These are phyloP conservation scores for Barbarea vulgaris DNA, from an alignment of 345 rosid genomes.

Conservation along the genomic window DNA sequence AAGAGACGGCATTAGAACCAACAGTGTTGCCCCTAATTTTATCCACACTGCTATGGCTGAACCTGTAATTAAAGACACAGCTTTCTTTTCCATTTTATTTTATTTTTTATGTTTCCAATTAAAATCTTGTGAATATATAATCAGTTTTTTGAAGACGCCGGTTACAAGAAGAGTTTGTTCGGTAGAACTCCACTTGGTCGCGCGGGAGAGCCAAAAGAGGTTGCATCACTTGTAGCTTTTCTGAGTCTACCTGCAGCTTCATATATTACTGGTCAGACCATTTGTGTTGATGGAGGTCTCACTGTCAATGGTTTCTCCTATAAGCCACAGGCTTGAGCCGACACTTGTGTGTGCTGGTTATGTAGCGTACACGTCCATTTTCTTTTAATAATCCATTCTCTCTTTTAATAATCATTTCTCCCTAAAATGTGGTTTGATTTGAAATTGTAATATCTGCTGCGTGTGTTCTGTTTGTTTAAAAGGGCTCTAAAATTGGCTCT, in stretches of 20 bases:
- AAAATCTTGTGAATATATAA: background rate
- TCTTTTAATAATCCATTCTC: no score
- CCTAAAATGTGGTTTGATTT: no score
- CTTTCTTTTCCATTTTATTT: background rate
- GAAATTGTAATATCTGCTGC: no score
- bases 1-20: conserved; percentile 5
- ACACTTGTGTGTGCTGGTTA: no score
- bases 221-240: conserved; percentile 25
- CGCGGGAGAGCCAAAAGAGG: conserved; percentile 10
- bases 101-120: no score
- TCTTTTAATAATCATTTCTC: no score
- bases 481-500: no score
- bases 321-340: background rate
- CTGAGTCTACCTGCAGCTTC: conserved; percentile 23
- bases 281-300: conserved; percentile 35
- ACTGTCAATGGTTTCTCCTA: conserved; percentile 20
- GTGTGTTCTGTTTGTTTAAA: no score
- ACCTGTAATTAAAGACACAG: background rate
- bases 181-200: conserved; percentile 29
- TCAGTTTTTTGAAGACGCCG: background rate
- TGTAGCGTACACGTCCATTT: background rate
- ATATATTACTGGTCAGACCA: conserved; percentile 32
- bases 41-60: background rate
- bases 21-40: conserved; percentile 15
- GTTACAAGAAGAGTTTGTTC: background rate